These are phyloP conservation scores for Amphichorda felina DNA, from an alignment of 2,329 filamentous ascomycete genomes.

Conservation along the genomic window DNA sequence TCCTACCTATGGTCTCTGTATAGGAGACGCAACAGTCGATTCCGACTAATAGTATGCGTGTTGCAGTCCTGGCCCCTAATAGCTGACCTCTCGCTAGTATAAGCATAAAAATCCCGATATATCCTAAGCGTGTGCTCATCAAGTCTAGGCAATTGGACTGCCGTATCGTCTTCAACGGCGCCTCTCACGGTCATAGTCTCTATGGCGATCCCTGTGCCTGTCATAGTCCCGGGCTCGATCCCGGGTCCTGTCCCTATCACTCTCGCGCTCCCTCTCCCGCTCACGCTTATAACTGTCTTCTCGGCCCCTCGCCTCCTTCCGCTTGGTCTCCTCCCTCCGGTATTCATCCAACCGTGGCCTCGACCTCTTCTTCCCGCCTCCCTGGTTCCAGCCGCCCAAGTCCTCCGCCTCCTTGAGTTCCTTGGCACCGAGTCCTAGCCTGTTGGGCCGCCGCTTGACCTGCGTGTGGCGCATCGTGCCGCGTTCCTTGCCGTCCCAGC, in stretches of 20 bases:
- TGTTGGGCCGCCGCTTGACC: constrained; percentile 61
- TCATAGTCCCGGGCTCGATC: constrained; percentile 8
- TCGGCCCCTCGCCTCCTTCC: constrained; percentile 27
- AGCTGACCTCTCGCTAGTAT: too few species aligned
- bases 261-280: constrained; percentile 29
- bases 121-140: too few species aligned
- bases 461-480: constrained; percentile 41
- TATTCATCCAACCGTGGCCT: constrained; percentile 39
- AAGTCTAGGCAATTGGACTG: too few species aligned
- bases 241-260: constrained; percentile 16
- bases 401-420: constrained; percentile 62
- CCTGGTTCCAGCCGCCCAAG: constrained; percentile 70
- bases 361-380: constrained; percentile 34
- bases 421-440: constrained; percentile 83
- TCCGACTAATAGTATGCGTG: too few species aligned
- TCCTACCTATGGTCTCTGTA: too few species aligned
- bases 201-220: neutral
- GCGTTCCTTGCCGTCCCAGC: constrained; percentile 66
- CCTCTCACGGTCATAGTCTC: constrained; percentile 1
- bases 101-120: too few species aligned
- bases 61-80: too few species aligned
- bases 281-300: constrained; percentile 36
- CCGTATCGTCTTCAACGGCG: neutral
- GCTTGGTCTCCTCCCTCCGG: constrained; percentile 27
- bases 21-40: too few species aligned